Evolutionary conservation across 768 basidiomycete species (phyloP).

Genomic region (Lenzites betulinus): DNA sequence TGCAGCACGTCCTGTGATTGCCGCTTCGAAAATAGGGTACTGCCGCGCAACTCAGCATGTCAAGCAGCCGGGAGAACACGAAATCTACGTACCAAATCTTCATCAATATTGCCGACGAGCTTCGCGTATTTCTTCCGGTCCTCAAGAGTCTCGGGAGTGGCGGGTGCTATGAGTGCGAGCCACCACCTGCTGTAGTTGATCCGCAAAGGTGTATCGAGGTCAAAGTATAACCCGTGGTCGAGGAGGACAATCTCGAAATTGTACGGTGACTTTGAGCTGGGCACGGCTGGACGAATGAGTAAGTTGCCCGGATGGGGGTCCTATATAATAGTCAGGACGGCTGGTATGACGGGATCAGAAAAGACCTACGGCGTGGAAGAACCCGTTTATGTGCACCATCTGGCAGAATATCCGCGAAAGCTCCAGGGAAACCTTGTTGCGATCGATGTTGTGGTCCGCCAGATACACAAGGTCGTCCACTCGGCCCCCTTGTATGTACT

Average conservation of each 20-base stretch:
- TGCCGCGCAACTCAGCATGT: slow-evolving; percentile 31
- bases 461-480: slow-evolving; percentile 89
- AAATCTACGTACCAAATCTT: slow-evolving; percentile 65
- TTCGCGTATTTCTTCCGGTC: slow-evolving; percentile 87
- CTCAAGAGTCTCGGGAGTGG: slow-evolving; percentile 60
- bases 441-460: slow-evolving; percentile 78
- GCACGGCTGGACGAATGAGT: slow-evolving; percentile 76
- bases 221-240: slow-evolving; percentile 95
- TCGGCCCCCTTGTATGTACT: slow-evolving; percentile 86
- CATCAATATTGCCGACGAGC: slow-evolving; percentile 87
- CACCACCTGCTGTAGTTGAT: slow-evolving; percentile 87
- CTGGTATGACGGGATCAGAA: neutral
- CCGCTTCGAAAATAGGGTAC: slow-evolving; percentile 95
- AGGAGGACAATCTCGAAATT: slow-evolving; percentile 96
- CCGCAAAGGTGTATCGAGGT: slow-evolving; percentile 77
- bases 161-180: slow-evolving; percentile 81
- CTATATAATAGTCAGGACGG: slow-evolving; percentile 38
- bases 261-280: slow-evolving; percentile 70
- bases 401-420: slow-evolving; percentile 87
- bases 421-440: slow-evolving; percentile 92
- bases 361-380: slow-evolving; percentile 74
- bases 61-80: neutral
- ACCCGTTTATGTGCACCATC: slow-evolving; percentile 96
- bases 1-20: slow-evolving; percentile 85
- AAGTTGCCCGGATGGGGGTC: slow-evolving; percentile 96